Evolutionary conservation across 1,139 yeast species (phyloP).

Genomic region (Sugiyamaella xylanicola): DNA sequence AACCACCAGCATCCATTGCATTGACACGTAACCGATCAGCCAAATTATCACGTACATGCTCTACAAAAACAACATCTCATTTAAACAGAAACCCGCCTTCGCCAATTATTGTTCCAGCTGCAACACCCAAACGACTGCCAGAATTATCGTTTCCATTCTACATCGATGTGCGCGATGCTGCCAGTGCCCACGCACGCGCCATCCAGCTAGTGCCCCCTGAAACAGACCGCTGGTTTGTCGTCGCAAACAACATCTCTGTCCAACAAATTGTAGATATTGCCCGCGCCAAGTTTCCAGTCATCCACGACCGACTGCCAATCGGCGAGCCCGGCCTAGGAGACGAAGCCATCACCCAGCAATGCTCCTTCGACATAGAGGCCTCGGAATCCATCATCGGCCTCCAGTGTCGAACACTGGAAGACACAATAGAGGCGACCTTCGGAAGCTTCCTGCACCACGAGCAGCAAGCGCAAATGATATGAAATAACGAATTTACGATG

Average conservation of each 20-base stretch:
- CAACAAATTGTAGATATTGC: slow-evolving; percentile 33
- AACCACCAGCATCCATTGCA: neutral
- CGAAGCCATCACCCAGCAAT: slow-evolving; percentile 28
- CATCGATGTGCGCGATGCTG: slow-evolving; percentile 35
- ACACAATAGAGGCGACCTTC: slow-evolving; percentile 26
- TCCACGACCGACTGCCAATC: slow-evolving; percentile 23
- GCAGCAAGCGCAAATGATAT: slow-evolving; percentile 15
- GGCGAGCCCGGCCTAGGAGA: slow-evolving; percentile 31
- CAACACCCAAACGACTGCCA: neutral
- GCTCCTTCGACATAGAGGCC: slow-evolving; percentile 31
- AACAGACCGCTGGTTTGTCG: slow-evolving; percentile 33
- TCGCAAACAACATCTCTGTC: slow-evolving; percentile 31
- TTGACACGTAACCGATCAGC: slow-evolving; percentile 1
- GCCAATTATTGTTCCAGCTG: neutral
- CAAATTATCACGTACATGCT: slow-evolving; percentile 5
- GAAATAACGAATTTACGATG: slow-evolving; percentile 10
- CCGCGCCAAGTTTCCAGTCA: slow-evolving; percentile 23
- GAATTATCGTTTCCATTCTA: slow-evolving; percentile 32
- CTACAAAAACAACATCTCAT: neutral
- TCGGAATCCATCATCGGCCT: slow-evolving; percentile 26
- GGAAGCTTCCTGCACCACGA: slow-evolving; percentile 17
- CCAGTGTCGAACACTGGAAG: slow-evolving; percentile 26
- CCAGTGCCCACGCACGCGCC: slow-evolving; percentile 29
- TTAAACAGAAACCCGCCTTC: neutral
- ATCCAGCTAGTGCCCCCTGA: slow-evolving; percentile 29